Evolutionary conservation across 331 rosid genomes (phyloP), one percentile per base, ranked within the genome.

Genomic region (Saraca asoca): DNA sequence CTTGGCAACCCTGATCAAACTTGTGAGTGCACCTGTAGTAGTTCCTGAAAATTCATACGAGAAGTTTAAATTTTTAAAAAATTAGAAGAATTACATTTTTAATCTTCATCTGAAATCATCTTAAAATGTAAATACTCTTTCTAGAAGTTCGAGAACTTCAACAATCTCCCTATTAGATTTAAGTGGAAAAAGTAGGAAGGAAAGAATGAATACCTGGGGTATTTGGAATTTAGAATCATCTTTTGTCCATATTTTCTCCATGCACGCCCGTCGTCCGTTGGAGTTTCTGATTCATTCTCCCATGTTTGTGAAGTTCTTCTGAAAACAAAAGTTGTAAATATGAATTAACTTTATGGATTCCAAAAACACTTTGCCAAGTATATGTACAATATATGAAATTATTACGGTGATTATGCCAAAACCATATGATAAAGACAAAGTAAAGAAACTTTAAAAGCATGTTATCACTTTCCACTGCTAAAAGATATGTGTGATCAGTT

Each of bases 211-310:
- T 74, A 84, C 96, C 94, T 89, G 9, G 91, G 89, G 16, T 60
- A 52, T 29, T 66, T 52, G 59, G 72, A 12, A 58, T 82, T 63
- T 0, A 72, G 82, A 62, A 89, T 89, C 2, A 2, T 10, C 64
- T 89, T 89, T 55, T 89, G 96, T 31, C 96, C 96, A 15, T 89
- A 89, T 56, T 89, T 87, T 64, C 96, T 89, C 96, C 96, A 89
- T 5, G 87, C 78, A 66, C 82, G 78, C 0, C 96, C 89, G 64
- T 89, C 96, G n/a, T 79, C 83, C 0, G 7, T 49, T 58, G 75
- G 81, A 34, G 56, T 9, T 6, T 74, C 66, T 9, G 86, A 61
- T 0, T 77, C 88, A 29, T 56, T 72, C 51, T 51, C 83, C 85
- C 75, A 50, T 46, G 87, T 13, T n/a, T 67, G 69, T 17, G 71